phyloP scores from a whole-genome alignment of 768 basidiomycete species.

The Phaeolepiota aurea region DNA sequence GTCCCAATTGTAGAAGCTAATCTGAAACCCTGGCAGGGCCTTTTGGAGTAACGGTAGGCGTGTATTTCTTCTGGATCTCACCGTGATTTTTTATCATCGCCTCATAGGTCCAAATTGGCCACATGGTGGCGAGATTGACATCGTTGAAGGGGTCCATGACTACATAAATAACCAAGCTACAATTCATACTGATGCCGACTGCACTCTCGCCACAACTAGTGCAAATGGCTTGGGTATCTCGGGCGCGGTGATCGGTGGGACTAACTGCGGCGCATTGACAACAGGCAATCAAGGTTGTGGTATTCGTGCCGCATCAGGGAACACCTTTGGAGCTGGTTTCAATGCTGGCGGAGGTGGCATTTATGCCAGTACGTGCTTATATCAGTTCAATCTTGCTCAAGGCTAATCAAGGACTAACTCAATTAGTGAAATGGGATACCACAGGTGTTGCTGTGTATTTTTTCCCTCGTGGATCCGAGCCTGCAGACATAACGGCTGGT shows the following conservation, averaged over 20 bases:
- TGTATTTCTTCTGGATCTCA: constrained; percentile 21
- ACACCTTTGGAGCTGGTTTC: constrained; percentile 80
- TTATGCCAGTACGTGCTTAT: constrained; percentile 74
- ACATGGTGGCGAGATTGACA: constrained; percentile 68
- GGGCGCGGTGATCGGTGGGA: constrained; percentile 59
- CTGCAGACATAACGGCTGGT: constrained; percentile 65
- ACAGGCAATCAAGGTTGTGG: constrained; percentile 81
- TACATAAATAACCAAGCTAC: constrained; percentile 79
- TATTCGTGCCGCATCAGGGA: constrained; percentile 46
- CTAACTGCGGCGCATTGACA: constrained; percentile 62
- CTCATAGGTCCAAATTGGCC: constrained; percentile 57
- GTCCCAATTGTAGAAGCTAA: no score
- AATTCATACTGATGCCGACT: constrained; percentile 71
- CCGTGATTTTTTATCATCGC: no score
- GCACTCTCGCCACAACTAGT: constrained; percentile 45
- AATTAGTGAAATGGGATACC: constrained; percentile 68
- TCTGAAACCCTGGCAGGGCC: constrained; percentile 29
- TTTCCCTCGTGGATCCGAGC: constrained; percentile 69
- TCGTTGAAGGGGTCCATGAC: constrained; percentile 76
- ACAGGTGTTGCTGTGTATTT: constrained; percentile 75
- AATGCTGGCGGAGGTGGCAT: constrained; percentile 83
- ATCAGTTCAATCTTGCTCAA: background rate
- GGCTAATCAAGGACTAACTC: background rate
- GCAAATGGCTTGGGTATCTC: constrained; percentile 43
- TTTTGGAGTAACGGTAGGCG: constrained; percentile 37